Base-by-base conservation (phyloP, 2,329 filamentous ascomycete genomes). In the Fusarium keratoplasticum region DNA sequence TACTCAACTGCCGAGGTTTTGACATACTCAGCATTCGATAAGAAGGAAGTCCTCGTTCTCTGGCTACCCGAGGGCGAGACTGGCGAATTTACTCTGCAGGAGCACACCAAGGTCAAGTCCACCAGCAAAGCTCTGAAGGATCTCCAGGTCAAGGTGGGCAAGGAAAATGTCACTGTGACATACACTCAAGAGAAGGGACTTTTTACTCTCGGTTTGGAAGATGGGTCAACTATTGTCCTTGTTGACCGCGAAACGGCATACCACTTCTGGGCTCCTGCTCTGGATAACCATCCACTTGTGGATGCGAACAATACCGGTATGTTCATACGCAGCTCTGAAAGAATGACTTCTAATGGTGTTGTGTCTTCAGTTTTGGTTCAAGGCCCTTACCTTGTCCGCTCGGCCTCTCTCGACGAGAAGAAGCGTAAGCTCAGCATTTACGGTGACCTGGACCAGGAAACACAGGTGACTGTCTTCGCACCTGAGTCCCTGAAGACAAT, bases 1-100 rank as follows among this genome's bases (percentile, higher is more conserved):
- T 90, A 90, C 77, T 89, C 87, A 1, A 89, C 88, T 1, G 86
- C 87, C 0, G 88, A 90, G 69, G 83, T 90, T 0, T 76, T 90
- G 13, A 89, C 85, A 70, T 87, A 88, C 64, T 81, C 87, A 0
- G 70, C 85, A 0, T 82, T 89, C 9, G 86, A 88, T 36, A 81
- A 81, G 8, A 84, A 85, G 54, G 83, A 87, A 10, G 79, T 87
- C 0, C 78, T 90, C 1, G 85, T 85, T 0, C 82, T 91, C 1
- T 90, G 89, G 86, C 80, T 89, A 5, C 87, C 87, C 0, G 82
- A 84, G 47, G 88, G 87, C 1, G 88, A 91, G 75, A 83, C 83
- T 1, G 89, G 87, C 52, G 88, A 91, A 70, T 89, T 91, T 42
- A 82, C 83, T 2, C 79, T 90, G 64, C 84, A 85, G 55, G 84